A percentile compares a stretch with the other conserved stretches of the same genome.
These are phyloP conservation scores for Rhodomyrtus psidioides DNA, from an alignment of 441 rosid genomes.

Conservation along the genomic window DNA sequence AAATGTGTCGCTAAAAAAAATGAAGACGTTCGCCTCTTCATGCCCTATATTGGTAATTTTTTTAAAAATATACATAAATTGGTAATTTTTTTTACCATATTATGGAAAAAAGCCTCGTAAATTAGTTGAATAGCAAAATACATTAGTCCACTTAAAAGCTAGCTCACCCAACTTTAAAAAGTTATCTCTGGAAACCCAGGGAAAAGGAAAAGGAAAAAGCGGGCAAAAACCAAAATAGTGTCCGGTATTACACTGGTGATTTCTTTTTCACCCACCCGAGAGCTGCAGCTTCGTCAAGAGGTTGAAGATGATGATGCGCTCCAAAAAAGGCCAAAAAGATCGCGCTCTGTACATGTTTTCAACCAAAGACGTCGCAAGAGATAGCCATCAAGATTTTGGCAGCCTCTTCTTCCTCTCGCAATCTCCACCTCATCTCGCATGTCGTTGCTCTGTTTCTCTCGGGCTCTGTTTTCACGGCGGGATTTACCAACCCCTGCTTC, in stretches of 20 bases:
- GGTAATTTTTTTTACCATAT: too few relatives aligned
- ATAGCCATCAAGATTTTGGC: conserved; percentile 37
- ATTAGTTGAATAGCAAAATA: too few relatives aligned
- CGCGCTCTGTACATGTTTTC: background rate
- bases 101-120: too few relatives aligned
- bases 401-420: conserved; percentile 37
- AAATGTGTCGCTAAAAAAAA: too few relatives aligned
- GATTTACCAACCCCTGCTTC: background rate
- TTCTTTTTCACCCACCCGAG: background rate
- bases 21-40: too few relatives aligned
- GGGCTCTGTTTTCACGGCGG: background rate
- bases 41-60: too few relatives aligned
- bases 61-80: too few relatives aligned
- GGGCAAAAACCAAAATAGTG: background rate
- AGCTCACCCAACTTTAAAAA: too few relatives aligned
- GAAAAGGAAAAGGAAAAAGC: background rate
- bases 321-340: background rate
- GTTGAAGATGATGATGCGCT: background rate
- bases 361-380: conserved; percentile 19
- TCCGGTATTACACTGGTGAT: background rate
- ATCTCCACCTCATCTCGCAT: background rate
- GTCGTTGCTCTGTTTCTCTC: background rate
- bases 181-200: background rate
- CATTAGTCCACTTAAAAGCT: too few relatives aligned
- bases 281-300: background rate